phyloP scores from a whole-genome alignment of 176 grass and related monocot genomes.

The Tillandsia leiboldiana region DNA sequence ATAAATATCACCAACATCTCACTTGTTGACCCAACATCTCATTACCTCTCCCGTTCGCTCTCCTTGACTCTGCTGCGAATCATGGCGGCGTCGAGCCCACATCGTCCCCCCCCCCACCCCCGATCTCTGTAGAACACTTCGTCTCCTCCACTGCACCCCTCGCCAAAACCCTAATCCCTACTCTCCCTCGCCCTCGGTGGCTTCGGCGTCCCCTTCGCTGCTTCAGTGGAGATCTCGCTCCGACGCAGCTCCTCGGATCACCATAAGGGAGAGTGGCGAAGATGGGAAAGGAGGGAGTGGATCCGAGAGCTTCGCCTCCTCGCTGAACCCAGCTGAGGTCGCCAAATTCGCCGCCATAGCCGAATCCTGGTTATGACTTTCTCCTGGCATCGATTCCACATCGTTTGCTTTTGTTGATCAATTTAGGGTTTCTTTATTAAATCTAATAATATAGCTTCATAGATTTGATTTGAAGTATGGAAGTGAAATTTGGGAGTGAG shows the following conservation, averaged over 20 bases:
- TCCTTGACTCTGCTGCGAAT: too few relatives aligned
- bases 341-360: constrained; percentile 77
- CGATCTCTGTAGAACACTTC: constrained; percentile 13
- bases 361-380: constrained; percentile 50
- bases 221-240: constrained; percentile 18
- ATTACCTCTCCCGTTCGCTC: too few relatives aligned
- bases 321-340: constrained; percentile 53
- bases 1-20: too few relatives aligned
- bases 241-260: constrained; percentile 9
- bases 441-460: background rate
- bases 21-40: too few relatives aligned
- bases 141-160: background rate
- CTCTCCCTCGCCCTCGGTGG: background rate
- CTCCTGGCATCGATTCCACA: background rate
- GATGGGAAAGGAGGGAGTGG: background rate
- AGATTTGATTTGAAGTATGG: background rate
- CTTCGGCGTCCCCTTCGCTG: background rate
- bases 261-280: background rate
- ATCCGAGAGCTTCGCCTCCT: constrained; percentile 22
- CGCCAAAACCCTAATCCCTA: background rate
- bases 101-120: background rate
- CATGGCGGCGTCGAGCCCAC: constrained; percentile 1
- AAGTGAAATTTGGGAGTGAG: too few relatives aligned
- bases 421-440: background rate
- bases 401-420: background rate